Evolutionary conservation across 768 basidiomycete species (phyloP), one percentile per base, ranked within the genome.

Genomic region (Daedaleopsis nitida): DNA sequence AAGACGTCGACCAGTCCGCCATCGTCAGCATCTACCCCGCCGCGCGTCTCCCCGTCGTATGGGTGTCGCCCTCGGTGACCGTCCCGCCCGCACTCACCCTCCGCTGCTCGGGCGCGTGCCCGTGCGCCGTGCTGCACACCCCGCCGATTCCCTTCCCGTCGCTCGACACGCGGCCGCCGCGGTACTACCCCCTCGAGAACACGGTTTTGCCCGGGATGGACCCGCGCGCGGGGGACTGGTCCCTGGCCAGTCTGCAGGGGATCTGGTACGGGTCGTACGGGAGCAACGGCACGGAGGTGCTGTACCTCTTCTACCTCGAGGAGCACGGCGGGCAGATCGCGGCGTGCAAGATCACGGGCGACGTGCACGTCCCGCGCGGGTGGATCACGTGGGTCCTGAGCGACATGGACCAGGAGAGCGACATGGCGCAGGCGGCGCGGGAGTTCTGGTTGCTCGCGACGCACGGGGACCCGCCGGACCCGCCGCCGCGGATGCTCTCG

Each of bases 321-420:
- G 42, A 49, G 24, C 38, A 43, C 11, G 38, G n/a, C 1, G 39
- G 44, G 35, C 53, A 48, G 9, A 21, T 67, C 10, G 60, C 52
- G 7, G 66, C 66, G 43, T 42, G 48, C 35, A 67, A 65, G 64
- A 58, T 67, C 43, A 65, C 64, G n/a, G 66, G 66, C 9, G 66
- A 67, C 55, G 35, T 54, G 8, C 50, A 65, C 38, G 62, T 67
- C 23, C 66, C 66, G 16, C 60, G 66, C 43, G 66, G 66, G 4
- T 55, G 49, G n/a, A 39, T 42, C 23, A 63, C 53, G 55, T 67
- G 66, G 66, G 54, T 51, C 34, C 49, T 58, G 23, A 49, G 53
- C 50, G 7, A 14, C 8, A 52, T 23, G n/a, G 55, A 23, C 52
- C n/a, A 44, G 23, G 49, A 48, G 21, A 38, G 45, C 27, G 37